A percentile compares a stretch with the other conserved stretches of the same genome.
phyloP scores from a whole-genome alignment of 495 filamentous ascomycete species.

The Neurospora discreta region DNA sequence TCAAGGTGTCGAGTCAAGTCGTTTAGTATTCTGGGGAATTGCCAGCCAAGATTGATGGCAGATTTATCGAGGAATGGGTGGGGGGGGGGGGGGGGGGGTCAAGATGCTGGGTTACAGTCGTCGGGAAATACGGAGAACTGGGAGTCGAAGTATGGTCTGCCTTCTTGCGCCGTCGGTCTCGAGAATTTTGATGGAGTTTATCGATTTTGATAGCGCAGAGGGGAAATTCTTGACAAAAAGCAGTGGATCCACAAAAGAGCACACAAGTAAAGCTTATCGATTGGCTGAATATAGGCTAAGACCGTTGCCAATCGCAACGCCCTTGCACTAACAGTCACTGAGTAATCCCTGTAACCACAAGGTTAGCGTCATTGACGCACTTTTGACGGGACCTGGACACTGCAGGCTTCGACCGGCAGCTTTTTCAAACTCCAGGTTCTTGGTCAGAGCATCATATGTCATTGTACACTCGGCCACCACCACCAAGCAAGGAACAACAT shows the following conservation, averaged over 20 bases:
- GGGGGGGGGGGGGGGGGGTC: background rate
- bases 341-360: slow-evolving; percentile 2
- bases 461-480: background rate
- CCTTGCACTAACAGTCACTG: background rate
- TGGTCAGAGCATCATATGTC: background rate
- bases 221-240: slow-evolving; percentile 22
- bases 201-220: background rate
- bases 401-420: background rate
- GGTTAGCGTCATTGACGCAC: slow-evolving; percentile 14
- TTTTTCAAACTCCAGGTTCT: background rate
- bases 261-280: slow-evolving; percentile 20
- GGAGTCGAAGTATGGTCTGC: background rate
- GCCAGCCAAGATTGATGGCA: background rate
- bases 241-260: slow-evolving; percentile 13
- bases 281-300: slow-evolving; percentile 10
- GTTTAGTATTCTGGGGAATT: background rate
- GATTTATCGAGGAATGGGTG: background rate
- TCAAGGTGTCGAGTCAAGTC: background rate
- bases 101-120: background rate
- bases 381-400: slow-evolving; percentile 8
- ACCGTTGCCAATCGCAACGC: slow-evolving; percentile 2
- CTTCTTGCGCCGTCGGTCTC: background rate
- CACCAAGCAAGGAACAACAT: background rate
- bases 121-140: background rate
- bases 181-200: background rate